A percentile compares a stretch with the other conserved stretches of the same genome.
These are phyloP conservation scores for Syzygium aromaticum DNA, from an alignment of 345 rosid genomes.

Conservation along the genomic window DNA sequence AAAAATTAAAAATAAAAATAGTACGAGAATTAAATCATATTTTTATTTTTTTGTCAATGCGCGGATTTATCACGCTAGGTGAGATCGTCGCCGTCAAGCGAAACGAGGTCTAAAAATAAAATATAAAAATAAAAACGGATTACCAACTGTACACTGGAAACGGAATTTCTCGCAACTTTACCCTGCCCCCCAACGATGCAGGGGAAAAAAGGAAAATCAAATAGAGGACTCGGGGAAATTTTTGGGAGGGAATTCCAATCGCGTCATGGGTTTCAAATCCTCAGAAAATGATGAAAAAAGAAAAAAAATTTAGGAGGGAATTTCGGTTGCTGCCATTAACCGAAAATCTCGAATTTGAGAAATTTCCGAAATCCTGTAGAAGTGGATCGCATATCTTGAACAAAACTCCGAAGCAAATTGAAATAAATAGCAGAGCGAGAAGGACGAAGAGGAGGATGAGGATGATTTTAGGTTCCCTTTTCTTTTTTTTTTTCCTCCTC, in stretches of 20 bases:
- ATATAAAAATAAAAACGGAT: not conserved
- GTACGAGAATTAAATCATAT: not conserved
- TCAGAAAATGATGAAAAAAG: not conserved
- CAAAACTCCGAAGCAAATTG: not conserved
- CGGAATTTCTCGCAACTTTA: not conserved
- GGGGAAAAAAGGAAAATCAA: not conserved
- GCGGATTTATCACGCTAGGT: not conserved
- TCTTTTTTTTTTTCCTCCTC: too few species aligned
- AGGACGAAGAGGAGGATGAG: not conserved
- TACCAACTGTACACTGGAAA: not conserved
- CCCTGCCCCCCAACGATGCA: too few species aligned
- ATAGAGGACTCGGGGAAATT: not conserved
- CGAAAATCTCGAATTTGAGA: not conserved
- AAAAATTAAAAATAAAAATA: not conserved
- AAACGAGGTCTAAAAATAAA: not conserved
- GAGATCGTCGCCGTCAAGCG: not conserved
- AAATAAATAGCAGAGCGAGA: not conserved
- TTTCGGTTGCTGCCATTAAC: not conserved
- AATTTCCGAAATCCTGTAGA: accelerated
- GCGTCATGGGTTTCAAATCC: not conserved
- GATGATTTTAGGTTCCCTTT: too few species aligned
- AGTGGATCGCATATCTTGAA: not conserved
- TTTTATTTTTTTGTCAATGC: too few species aligned
- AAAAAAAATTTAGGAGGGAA: not conserved
- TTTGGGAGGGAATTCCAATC: not conserved